Evolutionary conservation across 169 alveolate species (phyloP), one percentile per base, ranked within the genome.

Genomic region (Plasmodium fragile): DNA sequence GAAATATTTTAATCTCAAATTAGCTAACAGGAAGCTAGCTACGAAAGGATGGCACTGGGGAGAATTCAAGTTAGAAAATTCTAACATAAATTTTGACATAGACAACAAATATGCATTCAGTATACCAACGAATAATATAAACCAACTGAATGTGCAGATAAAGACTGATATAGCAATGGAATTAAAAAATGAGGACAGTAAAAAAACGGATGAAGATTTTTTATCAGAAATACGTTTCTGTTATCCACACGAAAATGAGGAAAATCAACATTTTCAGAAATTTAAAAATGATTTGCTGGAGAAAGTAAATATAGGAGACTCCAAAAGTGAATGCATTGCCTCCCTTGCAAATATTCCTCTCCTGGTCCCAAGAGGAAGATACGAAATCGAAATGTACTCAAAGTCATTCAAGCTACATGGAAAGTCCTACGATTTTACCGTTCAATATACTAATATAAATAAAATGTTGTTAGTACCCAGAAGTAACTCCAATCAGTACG

Each of bases 351-450:
- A 99, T 78, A 96, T 98, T 53, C 99, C 98, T 22, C 95, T 98
- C 87, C 79, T 98, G 75, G 99, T 98, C 16, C 99, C 99, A 25
- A 97, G 99, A 90, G 99, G 99, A 11, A 98, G 99, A 87, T 98
- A 97, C 92, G 99, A 97, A 72, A 95, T 99, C 70, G 99, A 98
- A 87, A 96, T 99, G 94, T 97, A 98, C 72, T 92, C 97, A 22
- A 95, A 96, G 83, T 97, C 98, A 43, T 95, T 98, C 92, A 98
- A 98, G 90, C 96, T 98, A 22, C 99, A 98, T 93, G 99, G 99
- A 4, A 98, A 98, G 95, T 97, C 99, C 7, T 98, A 98, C 96
- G 99, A 99, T 92, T 98, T 98, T 95, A 98, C 99, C 81, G 96
- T 98, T 79, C 96, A 95, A 55, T 98, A 96, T 95, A 97, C 97